Evolutionary conservation across 116 monocot genomes (phyloP), one percentile per base, ranked within the genome.

Genomic region (Trichopus zeylanicus): DNA sequence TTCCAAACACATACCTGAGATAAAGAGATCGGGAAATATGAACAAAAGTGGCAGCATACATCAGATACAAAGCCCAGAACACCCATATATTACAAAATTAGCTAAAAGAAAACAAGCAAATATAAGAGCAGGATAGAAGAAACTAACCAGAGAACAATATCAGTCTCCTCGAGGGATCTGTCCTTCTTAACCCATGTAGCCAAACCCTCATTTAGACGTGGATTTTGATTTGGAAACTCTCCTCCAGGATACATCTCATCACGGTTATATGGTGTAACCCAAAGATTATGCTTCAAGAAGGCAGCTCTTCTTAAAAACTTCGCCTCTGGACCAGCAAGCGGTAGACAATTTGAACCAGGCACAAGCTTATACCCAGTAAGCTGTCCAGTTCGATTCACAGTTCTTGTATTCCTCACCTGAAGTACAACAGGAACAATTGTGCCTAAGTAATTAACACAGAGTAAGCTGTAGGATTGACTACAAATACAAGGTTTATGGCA

Each of bases 211-310:
- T 94, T 73, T 6, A 79, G 3, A 20, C 94, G 89, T 37, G 94
- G 94, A 72, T 94, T 94, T 74, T 94, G 94, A 63, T 94, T 94
- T 26, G 94, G 94, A 63, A 97, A 97, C 54, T 97, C 97, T n/a
- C 97, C 97, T 55, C 97, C 97, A 61, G 97, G 97, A 59, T 73
- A 89, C 83, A 83, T 83, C 61, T 94, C 94, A 69, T 86, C 74
- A 52, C 72, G 77, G 18, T 74, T 83, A 58, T 94, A 89, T 35
- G 80, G 81, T 57, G 94, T 94, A 26, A 94, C 94, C 94, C 94
- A 94, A 66, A 94, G 94, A 62, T 94, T 94, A 63, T 94, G 94
- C 81, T 83, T 94, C 31, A 94, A 63, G 56, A 94, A 94, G 16
- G 86, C 83, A 65, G 94, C 94, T 67, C 94, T 83, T 74, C 94